phyloP scores from a whole-genome alignment of 2,329 filamentous ascomycete genomes.

The Chaetomium globosum region DNA sequence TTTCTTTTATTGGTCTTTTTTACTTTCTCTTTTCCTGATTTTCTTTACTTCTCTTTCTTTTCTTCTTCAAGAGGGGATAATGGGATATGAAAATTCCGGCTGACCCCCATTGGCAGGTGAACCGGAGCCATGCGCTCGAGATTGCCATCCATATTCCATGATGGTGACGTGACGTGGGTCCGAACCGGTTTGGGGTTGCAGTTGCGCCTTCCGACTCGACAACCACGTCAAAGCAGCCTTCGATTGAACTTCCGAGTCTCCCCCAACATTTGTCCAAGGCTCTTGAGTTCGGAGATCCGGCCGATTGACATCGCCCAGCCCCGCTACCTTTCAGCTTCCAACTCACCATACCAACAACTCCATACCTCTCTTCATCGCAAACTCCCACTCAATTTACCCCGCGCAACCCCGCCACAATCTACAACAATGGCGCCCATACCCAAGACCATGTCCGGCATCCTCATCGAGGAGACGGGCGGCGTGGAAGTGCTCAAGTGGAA shows the following conservation, averaged over 20 bases:
- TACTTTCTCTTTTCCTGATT: too few species aligned
- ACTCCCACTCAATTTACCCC: not conserved
- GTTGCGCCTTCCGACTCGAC: not conserved
- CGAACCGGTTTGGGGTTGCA: not conserved
- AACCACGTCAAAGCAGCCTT: not conserved
- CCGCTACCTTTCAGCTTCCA: not conserved
- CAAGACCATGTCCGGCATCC: conserved; percentile 71
- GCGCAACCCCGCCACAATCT: not conserved
- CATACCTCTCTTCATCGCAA: not conserved
- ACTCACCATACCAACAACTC: not conserved
- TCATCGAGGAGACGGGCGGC: conserved; percentile 72
- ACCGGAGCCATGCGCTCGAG: not conserved
- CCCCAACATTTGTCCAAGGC: not conserved
- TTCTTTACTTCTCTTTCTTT: too few species aligned
- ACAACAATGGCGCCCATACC: conserved; percentile 47
- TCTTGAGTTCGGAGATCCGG: too few species aligned
- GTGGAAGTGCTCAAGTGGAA: conserved; percentile 72
- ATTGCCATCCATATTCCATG: not conserved
- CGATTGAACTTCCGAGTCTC: not conserved
- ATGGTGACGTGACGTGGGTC: not conserved
- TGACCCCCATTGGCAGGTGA: too few species aligned
- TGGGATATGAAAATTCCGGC: too few species aligned
- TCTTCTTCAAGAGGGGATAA: too few species aligned
- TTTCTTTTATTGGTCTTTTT: too few species aligned
- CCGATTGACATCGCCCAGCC: not conserved